A percentile compares a stretch with the other conserved stretches of the same genome.
Conservation (phyloP, 495 filamentous ascomycete genomes). For the Sordaria brevicollis region DNA sequence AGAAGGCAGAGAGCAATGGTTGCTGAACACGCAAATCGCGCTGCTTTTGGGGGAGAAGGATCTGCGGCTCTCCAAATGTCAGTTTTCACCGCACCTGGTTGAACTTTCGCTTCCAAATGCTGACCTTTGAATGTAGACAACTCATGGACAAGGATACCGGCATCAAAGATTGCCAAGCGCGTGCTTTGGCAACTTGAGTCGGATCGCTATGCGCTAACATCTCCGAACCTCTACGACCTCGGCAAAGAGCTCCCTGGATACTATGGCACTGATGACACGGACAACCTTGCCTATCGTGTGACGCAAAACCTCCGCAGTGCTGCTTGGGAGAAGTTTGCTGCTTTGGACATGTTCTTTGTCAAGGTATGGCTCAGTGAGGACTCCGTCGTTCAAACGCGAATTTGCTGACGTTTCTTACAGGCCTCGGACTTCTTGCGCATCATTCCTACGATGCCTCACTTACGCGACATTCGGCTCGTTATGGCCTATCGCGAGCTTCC, state of each 20-base stretch:
- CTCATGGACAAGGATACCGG: conserved; percentile 52
- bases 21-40: conserved; percentile 67
- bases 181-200: conserved; percentile 40
- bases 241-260: conserved; percentile 33
- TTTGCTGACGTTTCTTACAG: conserved; percentile 28
- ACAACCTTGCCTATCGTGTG: conserved; percentile 23
- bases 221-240: conserved; percentile 31
- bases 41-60: conserved; percentile 69
- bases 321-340: conserved; percentile 38
- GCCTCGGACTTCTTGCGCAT: conserved; percentile 67
- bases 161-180: conserved; percentile 34
- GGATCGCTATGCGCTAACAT: conserved; percentile 37
- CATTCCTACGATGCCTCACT: conserved; percentile 58
- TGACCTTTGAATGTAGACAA: conserved; percentile 40
- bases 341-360: conserved; percentile 64
- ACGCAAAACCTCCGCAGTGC: conserved; percentile 31
- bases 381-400: background rate
- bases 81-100: conserved; percentile 16
- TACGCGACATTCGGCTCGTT: conserved; percentile 48
- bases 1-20: conserved; percentile 55
- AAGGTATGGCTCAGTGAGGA: conserved; percentile 40
- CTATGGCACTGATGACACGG: conserved; percentile 31
- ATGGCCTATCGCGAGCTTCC: conserved; percentile 43
- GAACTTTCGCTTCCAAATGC: background rate
- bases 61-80: conserved; percentile 60